These are phyloP conservation scores for Hibiscus trionum DNA, from an alignment of 345 rosid genomes.

Conservation along the genomic window DNA sequence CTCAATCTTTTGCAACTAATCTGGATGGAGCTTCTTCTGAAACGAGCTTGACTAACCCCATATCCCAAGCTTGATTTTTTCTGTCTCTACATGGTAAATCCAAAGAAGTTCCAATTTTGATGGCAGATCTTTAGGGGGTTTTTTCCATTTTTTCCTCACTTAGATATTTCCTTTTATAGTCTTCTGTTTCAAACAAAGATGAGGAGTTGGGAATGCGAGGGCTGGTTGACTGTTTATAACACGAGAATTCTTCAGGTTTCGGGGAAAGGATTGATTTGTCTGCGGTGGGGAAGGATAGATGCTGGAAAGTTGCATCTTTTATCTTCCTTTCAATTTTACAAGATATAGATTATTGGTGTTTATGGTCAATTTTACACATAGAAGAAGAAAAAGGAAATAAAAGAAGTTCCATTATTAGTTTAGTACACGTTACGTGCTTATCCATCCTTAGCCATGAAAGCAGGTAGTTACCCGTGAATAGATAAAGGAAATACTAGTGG, in stretches of 20 bases:
- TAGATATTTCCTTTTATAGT: neutral
- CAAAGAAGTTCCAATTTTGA: slow-evolving; percentile 31
- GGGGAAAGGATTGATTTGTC: neutral
- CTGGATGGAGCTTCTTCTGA: slow-evolving; percentile 30
- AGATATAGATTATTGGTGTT: neutral
- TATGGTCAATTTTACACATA: neutral
- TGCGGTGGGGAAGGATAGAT: neutral
- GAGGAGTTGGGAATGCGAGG: slow-evolving; percentile 29
- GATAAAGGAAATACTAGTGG: no score
- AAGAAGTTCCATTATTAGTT: neutral
- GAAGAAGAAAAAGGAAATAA: neutral
- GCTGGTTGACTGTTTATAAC: neutral
- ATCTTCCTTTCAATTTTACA: neutral
- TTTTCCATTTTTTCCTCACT: neutral
- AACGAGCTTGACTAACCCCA: slow-evolving; percentile 30
- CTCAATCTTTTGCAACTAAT: slow-evolving; percentile 28
- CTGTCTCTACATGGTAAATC: slow-evolving; percentile 12
- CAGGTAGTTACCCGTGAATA: no score
- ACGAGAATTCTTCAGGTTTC: slow-evolving; percentile 18
- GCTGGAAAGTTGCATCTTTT: neutral
- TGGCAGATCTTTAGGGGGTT: slow-evolving; percentile 36
- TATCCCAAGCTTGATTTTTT: slow-evolving; percentile 25
- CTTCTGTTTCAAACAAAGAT: slow-evolving; percentile 23
- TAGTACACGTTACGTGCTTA: neutral
- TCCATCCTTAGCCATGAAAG: neutral